Base-by-base conservation (phyloP, 2,329 filamentous ascomycete species). In the Colletotrichum trifolii region DNA sequence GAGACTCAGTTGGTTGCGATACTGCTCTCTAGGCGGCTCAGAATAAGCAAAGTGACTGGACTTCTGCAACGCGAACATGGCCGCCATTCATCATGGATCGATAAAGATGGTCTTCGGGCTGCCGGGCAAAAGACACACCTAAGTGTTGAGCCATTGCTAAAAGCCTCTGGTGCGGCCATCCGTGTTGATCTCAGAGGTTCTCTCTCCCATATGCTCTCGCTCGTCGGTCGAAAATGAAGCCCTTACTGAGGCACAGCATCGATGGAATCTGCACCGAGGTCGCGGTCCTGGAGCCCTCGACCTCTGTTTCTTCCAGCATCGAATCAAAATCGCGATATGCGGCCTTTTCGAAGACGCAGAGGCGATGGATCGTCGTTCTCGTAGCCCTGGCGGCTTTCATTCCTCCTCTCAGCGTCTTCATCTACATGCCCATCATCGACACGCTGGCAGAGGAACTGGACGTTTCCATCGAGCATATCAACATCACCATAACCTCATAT, bases 401-500 rank as follows among this genome's bases (percentile, higher is more conserved):
- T 17, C 15, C 52, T 36, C 71, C 71, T 5, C 49, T 73, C n/a
- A 68, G 64, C 39, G 68, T 62, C n/a, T 69, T 69, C 47, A 71
- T 73, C 58, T 74, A 73, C 64, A 73, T 71, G 46, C 73, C 73
- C 3, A 68, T 71, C 34, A 70, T 74, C 17, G 64, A 67, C 39
- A 64, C 68, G 4, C 60, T 75, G 34, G 59, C 72, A 0, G 47
- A 60, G 13, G 67, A 69, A 39, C 66, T 73, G 13, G 38, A 54
- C 45, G 70, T 73, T 33, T 70, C 70, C 15, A 39, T 68, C 6
- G 66, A 71, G 38, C 62, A 73, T 45, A 61, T 80, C 53, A 78
- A 79, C 63, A 65, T 80, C 33, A 76, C 76, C 7, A 70, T 80
- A 49, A 80, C 78, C 6, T 75, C 76, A 0, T 80, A 79, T 62